Conservation (phyloP, 176 grass and related monocot species). For the Triticum monococcum region DNA sequence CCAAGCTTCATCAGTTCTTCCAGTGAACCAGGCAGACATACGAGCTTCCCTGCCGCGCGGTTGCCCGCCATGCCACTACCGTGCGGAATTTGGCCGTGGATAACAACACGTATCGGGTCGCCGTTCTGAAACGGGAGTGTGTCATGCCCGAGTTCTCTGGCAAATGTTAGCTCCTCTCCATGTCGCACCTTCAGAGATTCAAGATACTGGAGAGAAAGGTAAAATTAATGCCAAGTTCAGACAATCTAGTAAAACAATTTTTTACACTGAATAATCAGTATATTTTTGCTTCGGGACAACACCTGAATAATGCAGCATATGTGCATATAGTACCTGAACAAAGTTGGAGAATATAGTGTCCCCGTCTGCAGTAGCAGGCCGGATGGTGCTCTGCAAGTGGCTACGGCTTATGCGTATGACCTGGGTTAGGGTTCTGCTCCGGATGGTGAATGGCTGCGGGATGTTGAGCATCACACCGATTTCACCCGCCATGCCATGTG, state of each 20-base stretch:
- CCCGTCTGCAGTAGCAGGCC: slow-evolving; percentile 30
- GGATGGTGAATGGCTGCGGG: slow-evolving; percentile 58
- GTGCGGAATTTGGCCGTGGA: not conserved
- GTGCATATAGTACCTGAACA: not conserved
- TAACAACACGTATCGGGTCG: not conserved
- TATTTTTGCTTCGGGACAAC: not conserved
- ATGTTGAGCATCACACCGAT: slow-evolving; percentile 51
- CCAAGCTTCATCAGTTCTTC: slow-evolving; percentile 28
- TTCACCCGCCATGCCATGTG: slow-evolving; percentile 55
- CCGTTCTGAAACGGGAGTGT: not conserved
- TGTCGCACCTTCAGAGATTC: slow-evolving; percentile 12
- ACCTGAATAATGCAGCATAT: not conserved
- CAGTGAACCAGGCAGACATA: slow-evolving; percentile 15
- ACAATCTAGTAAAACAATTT: not conserved
- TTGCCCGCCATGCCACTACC: not conserved
- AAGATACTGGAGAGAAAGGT: not conserved
- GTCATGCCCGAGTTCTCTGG: not conserved
- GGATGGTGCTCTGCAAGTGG: slow-evolving; percentile 38
- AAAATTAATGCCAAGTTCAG: not conserved
- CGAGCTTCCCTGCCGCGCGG: slow-evolving; percentile 21
- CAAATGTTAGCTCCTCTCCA: not conserved
- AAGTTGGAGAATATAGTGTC: slow-evolving; percentile 23
- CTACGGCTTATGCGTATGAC: slow-evolving; percentile 36
- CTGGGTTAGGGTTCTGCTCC: slow-evolving; percentile 43
- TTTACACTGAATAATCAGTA: not conserved